These are phyloP conservation scores for Penicillium crystallinum DNA, from an alignment of 495 filamentous ascomycete genomes.

Conservation along the genomic window DNA sequence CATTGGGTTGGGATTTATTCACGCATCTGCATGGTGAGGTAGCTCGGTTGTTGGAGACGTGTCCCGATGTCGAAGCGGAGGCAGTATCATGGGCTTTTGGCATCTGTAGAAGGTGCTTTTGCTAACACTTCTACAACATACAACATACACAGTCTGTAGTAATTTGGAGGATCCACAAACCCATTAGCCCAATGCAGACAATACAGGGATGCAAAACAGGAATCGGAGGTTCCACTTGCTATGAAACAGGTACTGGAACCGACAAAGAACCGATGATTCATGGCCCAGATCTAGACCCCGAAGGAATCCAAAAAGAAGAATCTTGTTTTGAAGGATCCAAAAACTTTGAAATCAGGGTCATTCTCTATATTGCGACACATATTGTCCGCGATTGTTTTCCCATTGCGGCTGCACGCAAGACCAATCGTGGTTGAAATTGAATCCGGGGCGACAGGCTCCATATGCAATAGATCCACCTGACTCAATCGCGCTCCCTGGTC, in stretches of 20 bases:
- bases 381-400: constrained; percentile 29
- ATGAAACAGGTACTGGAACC: not conserved
- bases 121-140: not conserved
- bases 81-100: no score
- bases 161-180: not conserved
- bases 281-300: not conserved
- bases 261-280: not conserved
- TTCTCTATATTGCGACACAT: constrained; percentile 13
- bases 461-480: constrained; percentile 32
- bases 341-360: not conserved
- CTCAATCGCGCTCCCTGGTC: constrained; percentile 33
- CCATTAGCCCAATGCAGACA: not conserved
- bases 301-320: not conserved
- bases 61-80: no score
- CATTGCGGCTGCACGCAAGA: constrained; percentile 39
- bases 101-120: no score
- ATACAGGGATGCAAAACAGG: not conserved
- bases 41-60: no score
- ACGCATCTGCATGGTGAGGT: no score
- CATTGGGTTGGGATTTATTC: not conserved
- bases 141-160: not conserved
- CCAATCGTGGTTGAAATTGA: constrained; percentile 42
- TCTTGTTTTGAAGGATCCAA: not conserved
- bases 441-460: constrained; percentile 38
- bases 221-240: not conserved